Base-by-base conservation (phyloP, 495 filamentous ascomycete species). In the Lepraria neglecta region DNA sequence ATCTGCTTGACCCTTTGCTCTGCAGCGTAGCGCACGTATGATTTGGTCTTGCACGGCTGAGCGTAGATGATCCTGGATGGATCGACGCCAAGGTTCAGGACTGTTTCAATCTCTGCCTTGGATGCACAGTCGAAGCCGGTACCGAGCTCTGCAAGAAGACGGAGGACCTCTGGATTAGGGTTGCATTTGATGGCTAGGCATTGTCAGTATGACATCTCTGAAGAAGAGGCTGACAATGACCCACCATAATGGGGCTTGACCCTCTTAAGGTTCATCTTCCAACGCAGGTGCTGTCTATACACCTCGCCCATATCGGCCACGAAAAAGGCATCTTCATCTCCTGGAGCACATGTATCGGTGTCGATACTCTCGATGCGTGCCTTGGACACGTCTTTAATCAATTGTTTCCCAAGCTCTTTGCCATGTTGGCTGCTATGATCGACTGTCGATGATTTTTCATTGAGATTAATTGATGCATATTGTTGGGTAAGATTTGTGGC, bases 11-110 rank as follows among this genome's bases (percentile, higher is more conserved):
- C 92, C 62, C 85, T 87, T 59, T 87, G 73, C 71, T 84, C 81
- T 59, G 86, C 82, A 56, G 92, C 92, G 68, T 89, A 95, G 67
- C 91, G 89, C 63, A 97, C 79, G 75, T 97, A 96, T 44, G 92
- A 96, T 75, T 95, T 95, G 70, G 94, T 97, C 82, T 97, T 97
- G 87, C 95, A 97, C 47, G 94, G 94, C 73, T 99, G 95, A 53
- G 94, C 95, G 70, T 97, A 99, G 75, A 99, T 96, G 78, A 99
- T 96, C 68, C 91, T 90, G 58, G 84, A 82, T 4, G 95, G 90
- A 70, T 92, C 89, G 62, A 97, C 82, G 62, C 91, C 92, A 64
- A 91, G 81, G 65, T 81, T 80, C 48, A 97, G 80, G 64, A 96
- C 88, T 69, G 90, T 82, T 69, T 97, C 90, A 67, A 99, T 96